These are phyloP conservation scores for Colletotrichum sp. DNA, from an alignment of 2,329 filamentous ascomycete genomes.

Conservation along the genomic window DNA sequence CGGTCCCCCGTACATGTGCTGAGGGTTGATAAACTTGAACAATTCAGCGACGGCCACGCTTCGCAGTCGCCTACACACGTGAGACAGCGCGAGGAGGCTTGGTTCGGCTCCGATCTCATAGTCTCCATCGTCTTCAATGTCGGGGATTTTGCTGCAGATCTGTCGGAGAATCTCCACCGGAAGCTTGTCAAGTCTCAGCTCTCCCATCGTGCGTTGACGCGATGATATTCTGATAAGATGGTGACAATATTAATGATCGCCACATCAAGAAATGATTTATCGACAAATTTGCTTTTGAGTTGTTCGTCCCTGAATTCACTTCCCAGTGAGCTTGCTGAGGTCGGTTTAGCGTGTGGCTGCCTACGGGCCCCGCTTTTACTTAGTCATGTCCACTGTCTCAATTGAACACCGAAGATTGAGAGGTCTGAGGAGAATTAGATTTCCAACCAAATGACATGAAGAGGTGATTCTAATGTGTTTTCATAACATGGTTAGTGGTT, in stretches of 20 bases:
- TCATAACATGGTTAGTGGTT: fast-evolving
- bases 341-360: background rate
- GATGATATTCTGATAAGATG: background rate
- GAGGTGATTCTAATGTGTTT: too few relatives aligned
- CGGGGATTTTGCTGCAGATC: background rate
- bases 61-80: background rate
- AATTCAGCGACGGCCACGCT: background rate
- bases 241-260: background rate
- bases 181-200: background rate
- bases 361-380: background rate
- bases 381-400: background rate
- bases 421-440: background rate
- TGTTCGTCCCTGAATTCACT: background rate
- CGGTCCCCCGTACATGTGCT: background rate
- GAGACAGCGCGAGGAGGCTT: background rate
- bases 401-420: background rate
- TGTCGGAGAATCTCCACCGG: background rate
- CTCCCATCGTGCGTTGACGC: background rate
- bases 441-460: too few relatives aligned
- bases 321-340: background rate
- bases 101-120: background rate
- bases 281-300: background rate
- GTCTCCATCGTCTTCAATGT: background rate
- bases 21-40: background rate
- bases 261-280: background rate